phyloP scores from a whole-genome alignment of 306 rosid genomes.

The Mucuna pruriens region DNA sequence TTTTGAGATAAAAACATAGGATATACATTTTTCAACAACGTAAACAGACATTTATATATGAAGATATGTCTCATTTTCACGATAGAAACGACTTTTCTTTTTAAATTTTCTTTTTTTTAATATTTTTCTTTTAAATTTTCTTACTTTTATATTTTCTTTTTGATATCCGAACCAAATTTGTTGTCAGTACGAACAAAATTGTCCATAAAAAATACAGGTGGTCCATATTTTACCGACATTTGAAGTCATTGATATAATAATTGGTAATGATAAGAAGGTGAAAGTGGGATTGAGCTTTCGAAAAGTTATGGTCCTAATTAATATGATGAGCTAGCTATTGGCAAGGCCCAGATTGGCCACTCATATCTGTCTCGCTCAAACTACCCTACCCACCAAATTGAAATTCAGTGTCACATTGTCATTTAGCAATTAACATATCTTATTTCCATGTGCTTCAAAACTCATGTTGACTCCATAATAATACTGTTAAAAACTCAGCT shows the following conservation, averaged over 20 bases:
- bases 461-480: not conserved
- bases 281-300: constrained; percentile 32
- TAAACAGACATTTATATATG: too few species aligned
- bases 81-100: too few species aligned
- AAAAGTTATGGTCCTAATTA: constrained; percentile 7
- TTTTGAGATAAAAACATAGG: too few species aligned
- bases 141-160: too few species aligned
- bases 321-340: not conserved
- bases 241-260: constrained; percentile 22
- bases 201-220: too few species aligned
- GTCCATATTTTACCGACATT: constrained; percentile 38
- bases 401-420: not conserved
- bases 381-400: constrained; percentile 21
- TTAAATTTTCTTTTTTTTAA: too few species aligned
- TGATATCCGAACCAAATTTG: too few species aligned
- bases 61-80: too few species aligned
- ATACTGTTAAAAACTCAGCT: not conserved
- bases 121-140: too few species aligned
- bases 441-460: constrained; percentile 29
- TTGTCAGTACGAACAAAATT: too few species aligned
- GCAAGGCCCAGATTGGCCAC: constrained; percentile 16
- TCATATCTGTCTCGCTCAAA: constrained; percentile 23
- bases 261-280: constrained; percentile 37
- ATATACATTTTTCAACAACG: too few species aligned
- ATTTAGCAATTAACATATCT: too few species aligned